Evolutionary conservation across 768 basidiomycete genomes (phyloP).

Genomic region (Lactarius sanguifluus): DNA sequence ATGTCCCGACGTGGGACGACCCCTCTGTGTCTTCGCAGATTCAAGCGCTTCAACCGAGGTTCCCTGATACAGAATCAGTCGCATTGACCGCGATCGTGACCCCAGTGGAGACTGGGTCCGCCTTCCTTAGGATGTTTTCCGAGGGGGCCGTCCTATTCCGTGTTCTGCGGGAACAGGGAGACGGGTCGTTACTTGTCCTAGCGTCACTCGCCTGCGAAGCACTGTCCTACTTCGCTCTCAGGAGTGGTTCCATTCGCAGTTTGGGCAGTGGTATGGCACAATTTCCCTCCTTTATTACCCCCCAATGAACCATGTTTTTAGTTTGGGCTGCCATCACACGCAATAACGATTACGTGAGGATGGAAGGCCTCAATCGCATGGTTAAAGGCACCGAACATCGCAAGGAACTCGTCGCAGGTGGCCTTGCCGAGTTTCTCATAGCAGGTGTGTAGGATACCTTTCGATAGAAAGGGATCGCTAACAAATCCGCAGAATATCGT

Average conservation of each 20-base stretch:
- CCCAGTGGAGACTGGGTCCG: constrained; percentile 43
- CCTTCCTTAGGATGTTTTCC: constrained; percentile 50
- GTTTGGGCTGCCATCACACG: constrained; percentile 76
- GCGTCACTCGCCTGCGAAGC: constrained; percentile 55
- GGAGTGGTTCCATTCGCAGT: no score
- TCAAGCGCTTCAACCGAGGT: constrained; percentile 43
- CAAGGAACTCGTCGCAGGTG: constrained; percentile 75
- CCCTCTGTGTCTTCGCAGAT: constrained; percentile 64
- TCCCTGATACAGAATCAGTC: constrained; percentile 38
- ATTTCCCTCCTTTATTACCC: no score
- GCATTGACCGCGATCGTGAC: constrained; percentile 61
- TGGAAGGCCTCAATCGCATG: constrained; percentile 62
- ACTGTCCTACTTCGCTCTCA: constrained; percentile 39
- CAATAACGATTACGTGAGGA: constrained; percentile 57
- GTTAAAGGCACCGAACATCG: constrained; percentile 55
- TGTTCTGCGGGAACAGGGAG: constrained; percentile 62
- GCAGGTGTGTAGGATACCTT: constrained; percentile 43
- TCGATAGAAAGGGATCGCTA: not conserved
- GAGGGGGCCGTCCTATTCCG: constrained; percentile 59
- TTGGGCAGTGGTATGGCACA: constrained; percentile 10
- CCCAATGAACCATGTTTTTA: constrained; percentile 17
- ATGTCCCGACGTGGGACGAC: constrained; percentile 75
- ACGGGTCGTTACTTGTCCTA: constrained; percentile 57
- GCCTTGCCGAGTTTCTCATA: constrained; percentile 37
- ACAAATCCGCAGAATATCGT: constrained; percentile 16